These are phyloP conservation scores for Pichia pseudocactophila DNA, from an alignment of 805 yeast species.

Conservation along the genomic window DNA sequence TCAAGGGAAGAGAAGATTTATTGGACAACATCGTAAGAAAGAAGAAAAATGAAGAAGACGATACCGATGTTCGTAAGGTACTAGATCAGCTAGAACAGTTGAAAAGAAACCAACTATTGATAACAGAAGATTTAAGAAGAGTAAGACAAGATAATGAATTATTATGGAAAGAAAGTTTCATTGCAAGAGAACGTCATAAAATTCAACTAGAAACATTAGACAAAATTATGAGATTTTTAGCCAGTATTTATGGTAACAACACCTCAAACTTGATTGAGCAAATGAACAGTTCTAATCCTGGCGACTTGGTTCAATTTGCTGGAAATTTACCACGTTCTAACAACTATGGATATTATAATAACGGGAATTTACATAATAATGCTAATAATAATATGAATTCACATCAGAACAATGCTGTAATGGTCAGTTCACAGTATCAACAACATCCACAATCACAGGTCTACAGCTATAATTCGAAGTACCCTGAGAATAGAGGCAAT, in stretches of 20 bases:
- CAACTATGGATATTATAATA: conserved; percentile 8
- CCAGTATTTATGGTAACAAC: conserved; percentile 67
- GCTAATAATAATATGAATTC: neutral
- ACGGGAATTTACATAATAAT: neutral
- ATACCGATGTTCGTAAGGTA: conserved; percentile 41
- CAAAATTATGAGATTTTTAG: conserved; percentile 77
- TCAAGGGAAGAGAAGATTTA: conserved; percentile 71
- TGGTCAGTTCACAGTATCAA: neutral
- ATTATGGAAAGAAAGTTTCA: conserved; percentile 82
- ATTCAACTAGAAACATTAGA: conserved; percentile 83
- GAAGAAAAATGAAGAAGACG: conserved; percentile 37
- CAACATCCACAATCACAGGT: neutral
- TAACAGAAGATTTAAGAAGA: conserved; percentile 76
- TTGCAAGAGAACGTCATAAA: conserved; percentile 77
- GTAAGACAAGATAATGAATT: conserved; percentile 81
- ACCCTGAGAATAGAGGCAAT: too few species aligned
- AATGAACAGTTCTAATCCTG: conserved; percentile 11
- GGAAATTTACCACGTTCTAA: neutral
- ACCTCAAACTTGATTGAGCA: conserved; percentile 32
- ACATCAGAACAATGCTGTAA: neutral
- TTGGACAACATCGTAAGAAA: conserved; percentile 81
- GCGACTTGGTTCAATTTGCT: conserved; percentile 16
- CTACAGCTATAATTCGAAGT: neutral
- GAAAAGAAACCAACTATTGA: conserved; percentile 68
- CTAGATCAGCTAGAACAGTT: conserved; percentile 67